Base-by-base conservation (phyloP, 2,329 filamentous ascomycete species). In the Endothia cerciana region DNA sequence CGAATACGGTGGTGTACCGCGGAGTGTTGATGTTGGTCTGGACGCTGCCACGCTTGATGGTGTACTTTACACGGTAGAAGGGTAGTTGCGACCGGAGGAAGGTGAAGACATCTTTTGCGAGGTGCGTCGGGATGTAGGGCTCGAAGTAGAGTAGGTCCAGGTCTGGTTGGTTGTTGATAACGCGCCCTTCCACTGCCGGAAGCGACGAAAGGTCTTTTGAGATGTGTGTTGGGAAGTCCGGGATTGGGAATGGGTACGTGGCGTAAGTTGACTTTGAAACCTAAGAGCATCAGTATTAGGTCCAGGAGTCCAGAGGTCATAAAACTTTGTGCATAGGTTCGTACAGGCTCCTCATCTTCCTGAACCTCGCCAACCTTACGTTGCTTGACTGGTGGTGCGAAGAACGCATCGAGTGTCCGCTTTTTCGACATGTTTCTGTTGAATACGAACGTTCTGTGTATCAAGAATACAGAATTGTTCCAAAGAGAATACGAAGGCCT, bases 71-170 rank as follows among this genome's bases (percentile, higher is more conserved):
- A 62, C 90, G 84, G 72, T 93, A 92, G 77, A 93, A 94, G 10
- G 90, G 90, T 1, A 94, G 77, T 67, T 90, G 84, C n/a, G 81
- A 77, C 1, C 91, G 86, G 1, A 94, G 82, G 72, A 93, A 93
- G 17, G 87, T 78, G 75, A 94, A 94, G 0, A 93, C 76, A 4
- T 85, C 80, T 3, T 82, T 81, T 25, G 86, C 81, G 13, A 86
- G 80, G 15, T 82, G 75, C 2, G 80, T 77, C 0, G 89, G 84
- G 4, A 94, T 82, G 69, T 91, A 94, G 0, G 91, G 91, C 71
- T 92, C 84, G 74, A 90, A 94, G 76, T 92, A 92, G 10, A 94
- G 77, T 0, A 94, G 81, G 73, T 94, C 89, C 0, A 94, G 82
- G 69, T 93, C 85, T 0, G 86, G 84, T 71, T 91, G 87, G 72